Evolutionary conservation across 2,329 filamentous ascomycete species (phyloP).

Genomic region (Coccinonectria pachysandricola): DNA sequence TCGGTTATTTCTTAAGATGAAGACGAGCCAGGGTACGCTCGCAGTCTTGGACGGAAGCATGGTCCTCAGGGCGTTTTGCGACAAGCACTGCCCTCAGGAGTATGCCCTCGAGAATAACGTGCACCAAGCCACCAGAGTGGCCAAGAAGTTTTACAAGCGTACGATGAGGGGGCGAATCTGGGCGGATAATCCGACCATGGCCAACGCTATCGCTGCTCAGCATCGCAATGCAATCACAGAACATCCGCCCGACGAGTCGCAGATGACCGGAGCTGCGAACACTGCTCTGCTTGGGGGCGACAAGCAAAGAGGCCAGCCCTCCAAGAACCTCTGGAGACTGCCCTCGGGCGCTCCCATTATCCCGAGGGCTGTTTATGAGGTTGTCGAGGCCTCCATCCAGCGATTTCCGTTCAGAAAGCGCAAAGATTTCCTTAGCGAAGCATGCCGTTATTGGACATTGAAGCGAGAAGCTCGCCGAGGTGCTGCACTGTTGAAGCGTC

Average conservation of each 20-base stretch:
- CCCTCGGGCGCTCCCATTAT: conserved; percentile 93
- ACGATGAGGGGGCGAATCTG: conserved; percentile 84
- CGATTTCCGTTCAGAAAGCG: conserved; percentile 73
- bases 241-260: conserved; percentile 69
- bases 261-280: conserved; percentile 74
- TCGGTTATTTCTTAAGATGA: conserved; percentile 90
- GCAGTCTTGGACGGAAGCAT: conserved; percentile 70
- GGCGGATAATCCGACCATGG: conserved; percentile 82
- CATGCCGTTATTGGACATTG: conserved; percentile 94
- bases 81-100: conserved; percentile 85
- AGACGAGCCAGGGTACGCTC: conserved; percentile 71
- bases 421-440: conserved; percentile 86
- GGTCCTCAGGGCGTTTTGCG: conserved; percentile 87
- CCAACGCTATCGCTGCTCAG: conserved; percentile 67
- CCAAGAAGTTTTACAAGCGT: conserved; percentile 80
- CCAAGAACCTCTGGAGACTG: conserved; percentile 62
- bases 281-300: conserved; percentile 66
- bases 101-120: conserved; percentile 83
- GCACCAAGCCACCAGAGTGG: conserved; percentile 66
- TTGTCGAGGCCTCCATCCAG: conserved; percentile 72
- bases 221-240: conserved; percentile 54
- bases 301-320: conserved; percentile 49
- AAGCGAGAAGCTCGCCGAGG: conserved; percentile 89
- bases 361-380: conserved; percentile 75
- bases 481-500: conserved; percentile 80